Base-by-base conservation (phyloP, 257 asterid species). In the Capsicum baccatum region DNA sequence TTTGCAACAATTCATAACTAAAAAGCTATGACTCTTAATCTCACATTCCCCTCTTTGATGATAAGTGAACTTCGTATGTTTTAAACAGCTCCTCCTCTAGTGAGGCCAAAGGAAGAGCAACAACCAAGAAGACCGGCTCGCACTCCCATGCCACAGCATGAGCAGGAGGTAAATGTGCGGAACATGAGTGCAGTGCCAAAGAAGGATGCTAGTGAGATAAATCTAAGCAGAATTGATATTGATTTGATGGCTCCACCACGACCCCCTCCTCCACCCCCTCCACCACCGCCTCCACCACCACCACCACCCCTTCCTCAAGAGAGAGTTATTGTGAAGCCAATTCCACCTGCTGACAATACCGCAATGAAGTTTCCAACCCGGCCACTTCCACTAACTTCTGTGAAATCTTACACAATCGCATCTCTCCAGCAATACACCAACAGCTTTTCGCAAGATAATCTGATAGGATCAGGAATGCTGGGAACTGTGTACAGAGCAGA, bases 391-490 rank as follows among this genome's bases (percentile, higher is more conserved):
- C 88, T 55, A 85, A 93, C 97, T 68, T 89, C 94, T 58, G 97
- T 93, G 89, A 95, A 88, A 91, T 88, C 96, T 58, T 96, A 89
- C 88, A 87, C 99, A 26, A 91, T 96, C 83, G 98, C 99, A 62
- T 88, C 92, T 85, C 99, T 96, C 85, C 99, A 96, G 92, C 98
- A 93, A 90, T 96, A 87, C 83, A 96, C 98, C 57, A 92, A 91
- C 56, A 70, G 99, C 88, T 96, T 96, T 92, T 93, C 98, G 81
- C 98, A 89, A 86, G 98, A 96, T 79, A 94, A 94, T 87, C 92
- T 92, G 80, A 90, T 94, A 48, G 99, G 98, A 58, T 54, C 91
- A n/a, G 99, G 99, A 86, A 96, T 87, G 91, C 95, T 96, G 71
- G 99, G 99, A 80, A 92, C 86, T 83, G 97, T 96, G 44, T 96